A percentile compares a stretch with the other conserved stretches of the same genome.
phyloP scores from a whole-genome alignment of 768 basidiomycete genomes.

The Rubroboletus pulcherrimus region DNA sequence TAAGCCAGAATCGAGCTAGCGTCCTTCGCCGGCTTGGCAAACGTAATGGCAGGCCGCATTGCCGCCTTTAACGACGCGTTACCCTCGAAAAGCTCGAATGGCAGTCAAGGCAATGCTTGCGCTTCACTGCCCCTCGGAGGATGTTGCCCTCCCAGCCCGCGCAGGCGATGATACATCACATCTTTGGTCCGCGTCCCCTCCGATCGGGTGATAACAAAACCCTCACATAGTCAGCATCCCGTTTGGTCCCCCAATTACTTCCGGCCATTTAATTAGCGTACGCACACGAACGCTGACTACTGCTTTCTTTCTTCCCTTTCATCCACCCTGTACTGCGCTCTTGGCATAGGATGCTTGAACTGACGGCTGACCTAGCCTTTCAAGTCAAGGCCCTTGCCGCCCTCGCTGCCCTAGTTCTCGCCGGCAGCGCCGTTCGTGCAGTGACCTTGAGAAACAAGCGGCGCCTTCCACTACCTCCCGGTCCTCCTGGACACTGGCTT shows the following conservation, averaged over 20 bases:
- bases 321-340: background rate
- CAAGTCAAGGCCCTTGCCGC: conserved; percentile 17
- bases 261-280: conserved; percentile 11
- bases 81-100: background rate
- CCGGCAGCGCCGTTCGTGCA: conserved; percentile 7
- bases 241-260: background rate
- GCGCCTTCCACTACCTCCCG: conserved; percentile 27
- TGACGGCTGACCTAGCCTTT: conserved; percentile 1
- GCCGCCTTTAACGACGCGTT: background rate
- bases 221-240: background rate
- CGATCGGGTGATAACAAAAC: background rate
- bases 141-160: background rate
- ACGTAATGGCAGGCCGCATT: background rate
- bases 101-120: background rate
- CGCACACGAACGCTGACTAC: background rate
- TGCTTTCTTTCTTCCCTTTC: background rate
- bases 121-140: background rate
- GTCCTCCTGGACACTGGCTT: conserved; percentile 33
- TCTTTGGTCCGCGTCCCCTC: background rate
- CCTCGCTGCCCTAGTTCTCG: conserved; percentile 17
- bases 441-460: conserved; percentile 4
- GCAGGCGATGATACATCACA: background rate
- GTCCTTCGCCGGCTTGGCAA: background rate
- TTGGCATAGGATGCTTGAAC: conserved; percentile 6
- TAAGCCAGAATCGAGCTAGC: too few relatives aligned